A percentile compares a stretch with the other conserved stretches of the same genome.
These are phyloP conservation scores for Aspergillus sp. DNA, from an alignment of 2,329 filamentous ascomycete genomes.

Conservation along the genomic window DNA sequence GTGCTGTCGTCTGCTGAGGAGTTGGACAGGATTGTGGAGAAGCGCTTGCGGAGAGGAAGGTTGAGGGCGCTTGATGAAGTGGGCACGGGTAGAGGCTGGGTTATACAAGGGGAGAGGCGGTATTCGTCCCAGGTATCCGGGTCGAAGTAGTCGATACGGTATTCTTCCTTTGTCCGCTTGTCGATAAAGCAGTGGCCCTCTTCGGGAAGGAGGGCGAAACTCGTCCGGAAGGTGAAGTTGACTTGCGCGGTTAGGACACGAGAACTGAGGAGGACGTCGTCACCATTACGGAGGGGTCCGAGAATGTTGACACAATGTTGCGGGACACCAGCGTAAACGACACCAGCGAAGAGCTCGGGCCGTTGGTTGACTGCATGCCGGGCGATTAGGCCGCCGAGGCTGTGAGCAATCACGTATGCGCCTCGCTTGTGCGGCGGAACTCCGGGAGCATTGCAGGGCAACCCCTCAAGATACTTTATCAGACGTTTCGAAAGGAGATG, in stretches of 20 bases:
- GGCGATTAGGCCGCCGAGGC: conserved; percentile 80
- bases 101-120: conserved; percentile 74
- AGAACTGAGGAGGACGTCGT: conserved; percentile 85
- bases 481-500: conserved; percentile 70
- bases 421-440: conserved; percentile 59
- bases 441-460: conserved; percentile 70
- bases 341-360: conserved; percentile 81
- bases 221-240: conserved; percentile 87
- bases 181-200: conserved; percentile 87
- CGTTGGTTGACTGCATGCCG: conserved; percentile 82
- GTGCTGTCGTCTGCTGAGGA: conserved; percentile 17
- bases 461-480: conserved; percentile 68
- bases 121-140: conserved; percentile 76
- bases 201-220: conserved; percentile 80
- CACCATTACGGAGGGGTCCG: conserved; percentile 85
- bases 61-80: conserved; percentile 20
- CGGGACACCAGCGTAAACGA: conserved; percentile 81
- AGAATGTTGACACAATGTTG: conserved; percentile 88
- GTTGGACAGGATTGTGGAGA: conserved; percentile 32
- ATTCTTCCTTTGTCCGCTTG: conserved; percentile 74
- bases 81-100: conserved; percentile 60
- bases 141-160: conserved; percentile 81
- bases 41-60: conserved; percentile 40
- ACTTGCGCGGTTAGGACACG: conserved; percentile 88
- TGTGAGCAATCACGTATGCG: conserved; percentile 81